Evolutionary conservation across 2,329 filamentous ascomycete species (phyloP).

Genomic region (Dothideomycetes sp.): DNA sequence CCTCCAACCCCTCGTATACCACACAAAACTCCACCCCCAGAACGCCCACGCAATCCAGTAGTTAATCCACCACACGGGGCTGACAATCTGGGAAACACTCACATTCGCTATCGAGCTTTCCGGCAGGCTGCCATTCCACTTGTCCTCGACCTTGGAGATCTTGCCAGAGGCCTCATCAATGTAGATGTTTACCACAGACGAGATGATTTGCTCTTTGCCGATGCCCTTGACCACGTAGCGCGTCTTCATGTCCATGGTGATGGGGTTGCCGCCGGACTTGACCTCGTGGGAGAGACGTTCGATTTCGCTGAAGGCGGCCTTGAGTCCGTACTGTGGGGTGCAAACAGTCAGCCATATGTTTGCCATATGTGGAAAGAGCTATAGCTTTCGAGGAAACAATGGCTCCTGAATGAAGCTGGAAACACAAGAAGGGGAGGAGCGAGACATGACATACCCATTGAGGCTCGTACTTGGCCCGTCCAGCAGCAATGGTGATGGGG

Average conservation of each 20-base stretch:
- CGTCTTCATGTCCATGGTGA: constrained; percentile 43
- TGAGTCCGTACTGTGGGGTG: constrained; percentile 43
- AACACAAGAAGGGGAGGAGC: neutral
- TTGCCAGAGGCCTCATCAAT: constrained; percentile 27
- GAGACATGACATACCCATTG: constrained; percentile 28
- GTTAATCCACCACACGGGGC: constrained; percentile 26
- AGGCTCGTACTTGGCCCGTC: constrained; percentile 41
- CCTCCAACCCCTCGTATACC: constrained; percentile 29
- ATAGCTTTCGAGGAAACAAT: neutral
- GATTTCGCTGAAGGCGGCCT: constrained; percentile 47
- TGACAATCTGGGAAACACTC: constrained; percentile 26
- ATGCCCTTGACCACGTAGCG: constrained; percentile 44
- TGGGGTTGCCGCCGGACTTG: constrained; percentile 46
- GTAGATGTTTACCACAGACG: constrained; percentile 38
- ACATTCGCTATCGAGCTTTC: constrained; percentile 40
- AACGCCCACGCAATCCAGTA: constrained; percentile 27
- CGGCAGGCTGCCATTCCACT: constrained; percentile 43
- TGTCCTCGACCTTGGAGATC: constrained; percentile 43
- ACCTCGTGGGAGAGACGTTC: constrained; percentile 44
- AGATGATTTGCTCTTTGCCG: constrained; percentile 38
- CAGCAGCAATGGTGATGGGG: constrained; percentile 46
- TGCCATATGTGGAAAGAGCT: neutral
- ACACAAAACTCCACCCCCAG: constrained; percentile 27
- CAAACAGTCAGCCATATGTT: no score
- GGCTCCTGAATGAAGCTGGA: neutral